A percentile compares a stretch with the other conserved stretches of the same genome.
These are phyloP conservation scores for Ophiostoma quercus DNA, from an alignment of 2,329 filamentous ascomycete genomes.

Conservation along the genomic window DNA sequence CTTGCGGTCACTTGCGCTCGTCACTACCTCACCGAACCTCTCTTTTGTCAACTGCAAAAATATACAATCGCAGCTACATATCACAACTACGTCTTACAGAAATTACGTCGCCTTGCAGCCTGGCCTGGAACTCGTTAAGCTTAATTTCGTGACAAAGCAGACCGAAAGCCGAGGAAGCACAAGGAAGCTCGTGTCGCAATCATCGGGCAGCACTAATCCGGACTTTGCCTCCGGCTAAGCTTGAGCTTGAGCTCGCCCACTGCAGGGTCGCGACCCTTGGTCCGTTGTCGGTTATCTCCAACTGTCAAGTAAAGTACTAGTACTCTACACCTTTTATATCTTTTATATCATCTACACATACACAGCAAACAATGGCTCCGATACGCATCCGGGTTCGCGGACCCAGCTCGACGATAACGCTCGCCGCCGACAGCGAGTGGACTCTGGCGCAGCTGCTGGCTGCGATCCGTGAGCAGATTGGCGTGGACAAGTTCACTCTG, in stretches of 20 bases:
- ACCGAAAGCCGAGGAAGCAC: neutral
- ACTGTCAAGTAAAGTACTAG: neutral
- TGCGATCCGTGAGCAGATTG: constrained; percentile 59
- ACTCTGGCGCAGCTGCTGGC: constrained; percentile 57
- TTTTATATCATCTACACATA: neutral
- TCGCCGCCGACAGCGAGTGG: constrained; percentile 56
- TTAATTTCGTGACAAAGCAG: neutral
- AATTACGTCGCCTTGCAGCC: neutral
- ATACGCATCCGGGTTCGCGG: constrained; percentile 71
- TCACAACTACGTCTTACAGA: neutral
- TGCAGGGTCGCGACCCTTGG: neutral
- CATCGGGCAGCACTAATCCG: neutral
- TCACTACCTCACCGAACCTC: neutral
- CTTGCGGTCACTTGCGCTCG: neutral
- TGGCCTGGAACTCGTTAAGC: neutral
- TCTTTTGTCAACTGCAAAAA: neutral
- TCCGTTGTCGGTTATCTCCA: neutral
- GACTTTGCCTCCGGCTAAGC: neutral
- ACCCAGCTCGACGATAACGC: constrained; percentile 64
- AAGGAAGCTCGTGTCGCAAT: neutral
- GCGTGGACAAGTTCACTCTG: constrained; percentile 62
- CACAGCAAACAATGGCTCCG: constrained; percentile 20
- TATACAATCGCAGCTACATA: neutral
- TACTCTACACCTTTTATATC: neutral
- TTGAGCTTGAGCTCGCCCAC: neutral